Evolutionary conservation across 805 yeast genomes (phyloP), one percentile per base, ranked within the genome.

Genomic region (Jamesozyma rosinii): DNA sequence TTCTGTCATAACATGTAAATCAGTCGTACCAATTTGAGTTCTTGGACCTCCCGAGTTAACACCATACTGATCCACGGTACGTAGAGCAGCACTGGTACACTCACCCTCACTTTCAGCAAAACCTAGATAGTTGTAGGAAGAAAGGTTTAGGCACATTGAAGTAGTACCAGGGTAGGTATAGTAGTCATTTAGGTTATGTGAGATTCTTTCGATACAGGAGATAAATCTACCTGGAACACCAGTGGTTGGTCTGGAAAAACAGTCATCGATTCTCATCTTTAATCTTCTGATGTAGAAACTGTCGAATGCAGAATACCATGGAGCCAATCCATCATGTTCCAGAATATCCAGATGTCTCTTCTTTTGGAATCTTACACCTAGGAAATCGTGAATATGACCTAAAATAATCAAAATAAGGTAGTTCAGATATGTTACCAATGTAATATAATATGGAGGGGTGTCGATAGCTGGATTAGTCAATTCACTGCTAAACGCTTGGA

Each of bases 161-260:
- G 83, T 74, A 13, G 79, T 71, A 10, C 97, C 96, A 32, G 86
- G 77, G 58, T 83, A 85, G 29, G 77, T 72, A 59, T 82, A 86
- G 43, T 76, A 71, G 33, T 71, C 70, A 58, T 79, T 78, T 55
- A 76, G 75, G 51, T 82, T 81, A 37, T 72, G 71, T n/a, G 88
- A 73, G 27, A 70, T 66, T 54, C 98, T 77, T 54, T 87, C 89
- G 55, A 82, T 80, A 54, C 95, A 81, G 45, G 79, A 76, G 54
- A 90, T 79, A 57, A 71, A 81, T 62, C 99, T 78, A 22, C 99
- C 99, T 1, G 99, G 97, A 18, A 90, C 97, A 41, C 97, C 97
- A 46, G 84, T 83, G n/a, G 94, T 86, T 35, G 96, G 96, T 61
- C 95, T 79, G 1, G 94, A 86, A 63, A 92, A 92, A 64, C 96